Evolutionary conservation across 2,329 filamentous ascomycete genomes (phyloP).

Genomic region (Pseudocercospora fuligena): DNA sequence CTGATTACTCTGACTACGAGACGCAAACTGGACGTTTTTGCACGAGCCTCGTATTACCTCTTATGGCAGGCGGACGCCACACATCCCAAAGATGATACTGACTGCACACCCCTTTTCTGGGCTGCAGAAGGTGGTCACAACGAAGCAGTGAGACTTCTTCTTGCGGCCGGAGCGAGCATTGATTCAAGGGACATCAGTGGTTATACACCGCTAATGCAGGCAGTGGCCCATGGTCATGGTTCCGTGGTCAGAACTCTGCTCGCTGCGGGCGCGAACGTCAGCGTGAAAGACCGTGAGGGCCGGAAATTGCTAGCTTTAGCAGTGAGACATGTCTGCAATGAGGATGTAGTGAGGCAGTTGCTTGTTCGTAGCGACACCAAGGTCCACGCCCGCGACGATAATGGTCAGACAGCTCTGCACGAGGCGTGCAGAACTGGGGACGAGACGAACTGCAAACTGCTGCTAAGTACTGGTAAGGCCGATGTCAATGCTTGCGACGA

Average conservation of each 20-base stretch:
- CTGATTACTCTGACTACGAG: not conserved
- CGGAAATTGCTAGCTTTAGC: not conserved
- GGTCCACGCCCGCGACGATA: not conserved
- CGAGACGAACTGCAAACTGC: no score
- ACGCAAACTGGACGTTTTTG: no score
- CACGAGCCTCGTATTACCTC: no score
- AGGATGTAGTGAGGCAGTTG: not conserved
- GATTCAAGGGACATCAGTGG: not conserved
- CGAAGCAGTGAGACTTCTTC: not conserved
- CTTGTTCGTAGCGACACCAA: not conserved
- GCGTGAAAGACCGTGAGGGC: not conserved
- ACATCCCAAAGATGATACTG: not conserved
- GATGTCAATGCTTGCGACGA: not conserved
- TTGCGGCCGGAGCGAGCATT: not conserved
- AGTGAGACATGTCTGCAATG: not conserved
- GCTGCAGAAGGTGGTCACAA: not conserved
- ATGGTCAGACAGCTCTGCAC: not conserved
- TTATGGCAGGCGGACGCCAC: no score
- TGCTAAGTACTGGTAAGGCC: not conserved
- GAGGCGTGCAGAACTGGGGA: not conserved
- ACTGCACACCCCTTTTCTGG: not conserved
- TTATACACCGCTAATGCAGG: not conserved
- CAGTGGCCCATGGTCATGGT: not conserved
- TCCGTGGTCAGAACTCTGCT: not conserved
- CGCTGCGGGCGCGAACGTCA: not conserved